A percentile compares a stretch with the other conserved stretches of the same genome.
These are phyloP conservation scores for Drechslera avenae DNA, from an alignment of 2,329 filamentous ascomycete genomes.

Conservation along the genomic window DNA sequence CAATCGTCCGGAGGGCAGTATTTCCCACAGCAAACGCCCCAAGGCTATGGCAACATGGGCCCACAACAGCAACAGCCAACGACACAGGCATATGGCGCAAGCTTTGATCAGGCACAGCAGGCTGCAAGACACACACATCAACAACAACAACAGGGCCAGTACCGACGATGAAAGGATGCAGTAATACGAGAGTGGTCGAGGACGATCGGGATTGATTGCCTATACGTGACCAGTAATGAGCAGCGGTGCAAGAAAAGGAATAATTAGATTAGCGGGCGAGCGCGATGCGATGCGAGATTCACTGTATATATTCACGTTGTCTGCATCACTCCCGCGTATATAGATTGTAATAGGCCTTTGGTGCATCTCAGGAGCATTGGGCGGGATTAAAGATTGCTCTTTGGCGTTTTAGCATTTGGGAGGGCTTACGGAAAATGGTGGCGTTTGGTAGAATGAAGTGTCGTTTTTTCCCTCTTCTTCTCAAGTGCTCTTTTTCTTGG, in stretches of 20 bases:
- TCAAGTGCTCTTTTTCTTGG: too few relatives aligned
- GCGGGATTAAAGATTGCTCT: too few relatives aligned
- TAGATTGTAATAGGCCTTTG: neutral
- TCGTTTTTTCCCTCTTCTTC: too few relatives aligned
- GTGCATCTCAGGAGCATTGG: conserved; percentile 2
- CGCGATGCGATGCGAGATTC: conserved; percentile 6
- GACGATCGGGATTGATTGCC: neutral
- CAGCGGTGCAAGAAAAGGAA: neutral
- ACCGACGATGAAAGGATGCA: conserved; percentile 6
- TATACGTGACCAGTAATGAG: neutral
- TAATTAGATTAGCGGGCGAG: neutral
- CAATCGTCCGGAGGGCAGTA: conserved; percentile 14
- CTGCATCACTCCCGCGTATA: conserved; percentile 6
- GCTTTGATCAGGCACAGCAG: conserved; percentile 14
- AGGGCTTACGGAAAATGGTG: neutral
- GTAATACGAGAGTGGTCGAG: neutral
- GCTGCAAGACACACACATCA: conserved; percentile 9
- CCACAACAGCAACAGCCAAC: conserved; percentile 11
- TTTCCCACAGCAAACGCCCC: conserved; percentile 30
- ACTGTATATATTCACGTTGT: conserved; percentile 7
- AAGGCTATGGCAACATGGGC: conserved; percentile 32
- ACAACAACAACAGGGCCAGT: conserved; percentile 11
- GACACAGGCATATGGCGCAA: conserved; percentile 13
- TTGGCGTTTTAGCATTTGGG: neutral
- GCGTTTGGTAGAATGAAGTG: too few relatives aligned